A percentile compares a stretch with the other conserved stretches of the same genome.
Conservation (phyloP, 1,139 yeast genomes). For the Debaryomyces udenii region DNA sequence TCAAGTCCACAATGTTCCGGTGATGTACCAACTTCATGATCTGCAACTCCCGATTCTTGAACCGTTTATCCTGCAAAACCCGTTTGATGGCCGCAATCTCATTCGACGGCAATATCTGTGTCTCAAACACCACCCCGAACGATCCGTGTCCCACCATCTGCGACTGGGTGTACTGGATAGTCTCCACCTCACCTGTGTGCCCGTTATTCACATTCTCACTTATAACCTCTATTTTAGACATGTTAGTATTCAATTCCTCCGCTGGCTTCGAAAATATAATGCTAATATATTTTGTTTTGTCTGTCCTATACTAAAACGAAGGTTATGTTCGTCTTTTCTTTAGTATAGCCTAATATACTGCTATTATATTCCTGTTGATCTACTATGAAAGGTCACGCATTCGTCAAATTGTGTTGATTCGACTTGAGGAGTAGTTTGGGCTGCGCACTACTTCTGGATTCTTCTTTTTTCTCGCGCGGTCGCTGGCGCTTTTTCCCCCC, state of each 20-base stretch:
- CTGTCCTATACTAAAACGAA: neutral
- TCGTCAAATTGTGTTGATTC: slow-evolving; percentile 9
- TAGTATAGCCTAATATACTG: slow-evolving; percentile 4
- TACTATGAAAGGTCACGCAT: slow-evolving; percentile 10
- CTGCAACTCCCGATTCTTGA: slow-evolving; percentile 94
- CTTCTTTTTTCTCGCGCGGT: neutral
- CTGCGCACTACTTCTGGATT: slow-evolving; percentile 3
- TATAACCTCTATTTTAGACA: slow-evolving; percentile 59
- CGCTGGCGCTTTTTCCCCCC: neutral
- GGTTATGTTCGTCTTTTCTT: neutral
- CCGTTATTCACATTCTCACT: slow-evolving; percentile 78
- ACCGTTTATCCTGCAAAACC: slow-evolving; percentile 91
- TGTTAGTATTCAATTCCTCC: slow-evolving; percentile 34
- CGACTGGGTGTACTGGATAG: slow-evolving; percentile 69
- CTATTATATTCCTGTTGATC: slow-evolving; percentile 7
- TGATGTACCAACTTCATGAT: slow-evolving; percentile 91
- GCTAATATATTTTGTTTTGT: neutral
- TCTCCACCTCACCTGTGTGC: slow-evolving; percentile 63
- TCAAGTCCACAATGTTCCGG: slow-evolving; percentile 83
- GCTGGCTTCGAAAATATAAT: no score
- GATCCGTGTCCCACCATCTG: slow-evolving; percentile 97
- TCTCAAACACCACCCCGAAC: slow-evolving; percentile 93
- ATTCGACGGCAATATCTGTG: slow-evolving; percentile 73
- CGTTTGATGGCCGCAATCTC: slow-evolving; percentile 90
- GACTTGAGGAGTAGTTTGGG: slow-evolving; percentile 6